A percentile compares a stretch with the other conserved stretches of the same genome.
Evolutionary conservation across 2,329 filamentous ascomycete genomes (phyloP).

Genomic region (Paecilomyces variotii): DNA sequence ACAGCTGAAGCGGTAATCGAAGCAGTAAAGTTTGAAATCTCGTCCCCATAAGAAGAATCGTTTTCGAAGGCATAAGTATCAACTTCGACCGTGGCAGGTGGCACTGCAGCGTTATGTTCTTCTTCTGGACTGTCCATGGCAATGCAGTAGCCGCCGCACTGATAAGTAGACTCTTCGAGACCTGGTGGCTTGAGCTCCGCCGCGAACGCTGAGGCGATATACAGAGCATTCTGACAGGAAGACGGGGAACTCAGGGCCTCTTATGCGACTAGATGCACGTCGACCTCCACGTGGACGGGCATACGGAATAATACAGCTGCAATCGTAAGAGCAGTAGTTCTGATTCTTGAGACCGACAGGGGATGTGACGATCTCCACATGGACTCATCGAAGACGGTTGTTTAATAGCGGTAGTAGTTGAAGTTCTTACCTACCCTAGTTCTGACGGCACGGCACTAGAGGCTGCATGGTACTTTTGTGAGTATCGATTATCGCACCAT

Average conservation of each 20-base stretch:
- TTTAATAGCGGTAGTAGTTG: neutral
- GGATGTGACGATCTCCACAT: neutral
- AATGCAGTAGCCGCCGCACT: neutral
- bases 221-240: neutral
- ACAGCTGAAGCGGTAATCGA: neutral
- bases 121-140: neutral
- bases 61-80: neutral
- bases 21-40: neutral
- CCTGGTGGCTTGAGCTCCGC: neutral
- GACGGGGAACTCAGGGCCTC: neutral
- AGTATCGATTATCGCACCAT: neutral
- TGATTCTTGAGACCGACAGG: neutral
- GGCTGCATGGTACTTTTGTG: neutral
- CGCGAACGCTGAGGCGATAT: neutral
- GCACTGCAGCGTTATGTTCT: neutral
- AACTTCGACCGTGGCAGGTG: neutral
- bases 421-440: neutral
- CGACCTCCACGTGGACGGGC: neutral
- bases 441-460: neutral
- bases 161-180: neutral
- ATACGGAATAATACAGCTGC: neutral
- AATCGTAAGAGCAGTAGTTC: neutral
- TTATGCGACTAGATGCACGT: neutral
- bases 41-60: neutral
- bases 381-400: neutral